Base-by-base conservation (phyloP, 805 yeast genomes). In the Wickerhamiella sorbophila region DNA sequence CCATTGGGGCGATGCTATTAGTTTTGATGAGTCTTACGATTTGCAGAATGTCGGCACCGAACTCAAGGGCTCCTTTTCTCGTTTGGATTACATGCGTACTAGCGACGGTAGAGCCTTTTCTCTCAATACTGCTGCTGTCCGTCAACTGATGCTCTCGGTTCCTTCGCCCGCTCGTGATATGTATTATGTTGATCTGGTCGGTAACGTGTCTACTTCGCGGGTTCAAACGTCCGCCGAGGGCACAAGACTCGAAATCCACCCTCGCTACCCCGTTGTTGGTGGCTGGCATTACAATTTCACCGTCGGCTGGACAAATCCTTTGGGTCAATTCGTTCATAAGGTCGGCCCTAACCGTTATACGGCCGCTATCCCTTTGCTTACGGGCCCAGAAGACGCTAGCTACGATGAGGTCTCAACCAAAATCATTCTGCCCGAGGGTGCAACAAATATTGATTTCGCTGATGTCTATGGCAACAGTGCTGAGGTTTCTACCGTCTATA, bases 281-380 rank as follows among this genome's bases (percentile, higher is more conserved):
- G 93, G 87, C 34, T 91, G 98, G 98, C 71, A 77, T 54, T 88
- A 85, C 63, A 85, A 88, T 63, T 91, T 84, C 68, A 91, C 97
- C 18, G 61, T 88, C 51, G 97, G 97, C n/a, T 91, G 95, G 95
- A 74, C 78, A 39, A 72, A 75, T 48, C 63, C 67, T 17, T 61
- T 87, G 33, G 54, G 63, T 14, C 62, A 72, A 36, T 77, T 70
- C 50, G 65, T 82, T 40, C 75, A 63, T 51, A 53, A 58, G 33
- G 51, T 66, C 15, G 63, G 64, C 9, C 62, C 62, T 15, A 76
- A 72, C 44, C 60, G 65, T 12, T 83, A 74, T 56, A 56, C 80
- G 10, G 62, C 81, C 26, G 70, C 66, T 40, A 72, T 87, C 24
- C 94, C 95, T 14, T 53, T 86, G 18, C 52, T 91, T 31, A 75